These are phyloP conservation scores for Nadsonia fulvescens DNA, from an alignment of 805 yeast genomes.

Conservation along the genomic window DNA sequence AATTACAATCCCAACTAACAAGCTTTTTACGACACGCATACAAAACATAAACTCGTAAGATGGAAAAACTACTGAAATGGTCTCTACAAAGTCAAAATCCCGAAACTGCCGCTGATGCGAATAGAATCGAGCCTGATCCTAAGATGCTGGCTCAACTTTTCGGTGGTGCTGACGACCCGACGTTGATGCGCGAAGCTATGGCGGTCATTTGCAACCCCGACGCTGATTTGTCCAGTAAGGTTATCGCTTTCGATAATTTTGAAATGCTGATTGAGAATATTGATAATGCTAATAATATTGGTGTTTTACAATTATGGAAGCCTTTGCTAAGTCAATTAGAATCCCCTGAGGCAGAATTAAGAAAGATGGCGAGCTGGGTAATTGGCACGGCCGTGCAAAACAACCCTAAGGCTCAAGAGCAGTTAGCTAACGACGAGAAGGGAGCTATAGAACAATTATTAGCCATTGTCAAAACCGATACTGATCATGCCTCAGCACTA, in stretches of 20 bases:
- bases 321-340: constrained; percentile 38
- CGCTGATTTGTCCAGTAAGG: constrained; percentile 41
- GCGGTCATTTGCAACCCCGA: constrained; percentile 38
- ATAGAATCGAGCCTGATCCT: constrained; percentile 53
- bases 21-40: no score
- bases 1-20: no score
- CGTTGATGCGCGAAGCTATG: constrained; percentile 68
- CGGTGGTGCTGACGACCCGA: constrained; percentile 75
- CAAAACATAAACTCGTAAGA: no score
- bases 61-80: constrained; percentile 91
- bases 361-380: constrained; percentile 47
- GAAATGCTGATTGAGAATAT: constrained; percentile 86
- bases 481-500: constrained; percentile 18
- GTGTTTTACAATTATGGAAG: constrained; percentile 68
- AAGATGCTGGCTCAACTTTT: constrained; percentile 61
- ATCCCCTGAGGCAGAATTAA: constrained; percentile 26
- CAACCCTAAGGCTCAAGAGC: constrained; percentile 58
- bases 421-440: constrained; percentile 23
- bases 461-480: constrained; percentile 13
- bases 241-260: constrained; percentile 72
- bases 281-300: constrained; percentile 88
- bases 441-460: constrained; percentile 9
- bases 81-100: constrained; percentile 63
- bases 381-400: constrained; percentile 90
- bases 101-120: constrained; percentile 21